These are phyloP conservation scores for Colletotrichum sp. DNA, from an alignment of 2,329 filamentous ascomycete species.

Conservation along the genomic window DNA sequence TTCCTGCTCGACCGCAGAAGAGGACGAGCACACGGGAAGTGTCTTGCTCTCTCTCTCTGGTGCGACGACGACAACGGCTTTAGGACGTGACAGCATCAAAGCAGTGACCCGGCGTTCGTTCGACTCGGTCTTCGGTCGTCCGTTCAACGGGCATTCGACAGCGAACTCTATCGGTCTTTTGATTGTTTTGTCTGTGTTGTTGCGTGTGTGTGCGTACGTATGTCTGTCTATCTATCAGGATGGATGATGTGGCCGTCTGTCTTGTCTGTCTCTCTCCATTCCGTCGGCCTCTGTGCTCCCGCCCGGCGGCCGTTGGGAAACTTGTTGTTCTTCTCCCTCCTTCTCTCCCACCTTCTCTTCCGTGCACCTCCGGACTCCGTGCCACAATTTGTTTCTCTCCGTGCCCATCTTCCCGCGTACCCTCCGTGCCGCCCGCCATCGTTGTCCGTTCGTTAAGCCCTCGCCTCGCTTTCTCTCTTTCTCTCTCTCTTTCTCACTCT, in stretches of 20 bases:
- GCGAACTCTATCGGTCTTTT: background rate
- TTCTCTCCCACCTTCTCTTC: background rate
- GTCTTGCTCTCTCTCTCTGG: background rate
- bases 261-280: background rate
- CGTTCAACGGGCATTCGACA: conserved; percentile 14
- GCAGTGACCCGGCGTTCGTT: background rate
- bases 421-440: background rate
- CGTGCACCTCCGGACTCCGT: background rate
- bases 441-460: background rate
- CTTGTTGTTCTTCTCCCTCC: background rate
- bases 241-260: background rate
- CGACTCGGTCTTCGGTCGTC: conserved; percentile 15
- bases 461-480: background rate
- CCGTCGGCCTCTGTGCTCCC: background rate
- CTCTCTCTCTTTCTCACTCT: background rate
- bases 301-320: background rate
- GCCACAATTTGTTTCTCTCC: background rate
- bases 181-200: background rate
- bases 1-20: background rate
- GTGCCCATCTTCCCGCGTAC: background rate
- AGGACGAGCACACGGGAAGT: background rate
- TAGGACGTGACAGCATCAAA: background rate
- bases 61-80: background rate
- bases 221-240: background rate
- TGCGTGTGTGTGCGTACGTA: background rate